Evolutionary conservation across 2,329 filamentous ascomycete species (phyloP), one percentile per base, ranked within the genome.

Genomic region (Xylaria sp.): DNA sequence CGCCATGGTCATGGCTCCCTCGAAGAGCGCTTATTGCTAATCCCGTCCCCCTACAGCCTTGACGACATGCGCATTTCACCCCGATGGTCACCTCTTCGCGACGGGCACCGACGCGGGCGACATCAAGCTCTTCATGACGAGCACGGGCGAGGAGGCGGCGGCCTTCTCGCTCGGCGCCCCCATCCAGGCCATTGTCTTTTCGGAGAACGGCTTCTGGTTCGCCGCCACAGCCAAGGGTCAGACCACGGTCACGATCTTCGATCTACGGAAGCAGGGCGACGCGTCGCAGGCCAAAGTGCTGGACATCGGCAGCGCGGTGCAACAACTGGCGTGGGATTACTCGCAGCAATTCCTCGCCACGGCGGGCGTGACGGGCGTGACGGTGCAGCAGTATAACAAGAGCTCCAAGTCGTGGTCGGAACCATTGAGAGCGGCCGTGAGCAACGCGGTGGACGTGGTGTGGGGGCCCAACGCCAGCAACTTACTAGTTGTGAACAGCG

Each of bases 191-290:
- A 79, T 99, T 40, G 83, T 85, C 60, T 99, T 99, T 78, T 97
- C 93, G 0, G 95, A 99, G 76, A 99, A 99, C 70, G 95, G 95
- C 23, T 97, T 91, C 71, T 98, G 93, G 92, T 88, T 99, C 66
- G 94, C 94, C 1, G 90, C 92, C 4, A 89, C 89, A 7, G 87
- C 90, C 60, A 88, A 92, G 75, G 88, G 87, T 29, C 91, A 93
- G 67, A 90, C 87, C 21, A 89, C 83, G 23, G 89, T 97, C 37
- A 91, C 91, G 9, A 87, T 98, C 56, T 98, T 96, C 82, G 94
- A 98, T 76, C 83, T 99, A 63, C 89, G 95, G 70, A 97, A 96
- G 78, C 88, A 97, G 68, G 90, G 94, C 63, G 93, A 92, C 68
- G 89, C 90, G 17, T 88, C 89, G 4, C 85, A 88, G 71, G 88